Conservation (phyloP, 371 early-diverging fungal species). For the Cladochytrium tenue region DNA sequence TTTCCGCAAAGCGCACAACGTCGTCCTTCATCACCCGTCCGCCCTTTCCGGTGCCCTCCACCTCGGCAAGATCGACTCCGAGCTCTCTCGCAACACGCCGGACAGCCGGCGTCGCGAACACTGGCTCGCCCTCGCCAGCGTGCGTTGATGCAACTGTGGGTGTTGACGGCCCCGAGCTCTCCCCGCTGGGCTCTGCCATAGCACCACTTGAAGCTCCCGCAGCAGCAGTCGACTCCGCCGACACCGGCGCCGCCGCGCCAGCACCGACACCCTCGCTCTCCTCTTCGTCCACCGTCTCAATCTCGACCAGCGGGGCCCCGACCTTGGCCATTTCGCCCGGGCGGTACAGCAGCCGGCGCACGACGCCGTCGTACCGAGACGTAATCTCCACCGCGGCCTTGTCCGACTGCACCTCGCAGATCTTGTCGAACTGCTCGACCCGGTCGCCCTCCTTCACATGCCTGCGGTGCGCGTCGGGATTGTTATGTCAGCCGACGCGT, state of each 20-base stretch:
- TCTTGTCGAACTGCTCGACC: slow-evolving; percentile 90
- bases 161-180: no score
- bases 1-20: slow-evolving; percentile 48
- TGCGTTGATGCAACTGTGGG: no score
- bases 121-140: no score
- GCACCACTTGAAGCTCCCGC: slow-evolving; percentile 23
- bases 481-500: not conserved
- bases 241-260: no score
- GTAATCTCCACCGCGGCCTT: slow-evolving; percentile 98
- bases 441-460: slow-evolving; percentile 87
- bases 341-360: slow-evolving; percentile 77
- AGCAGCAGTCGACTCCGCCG: no score
- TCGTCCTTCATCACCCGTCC: slow-evolving; percentile 92
- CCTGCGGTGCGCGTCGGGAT: slow-evolving; percentile 48
- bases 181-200: not conserved
- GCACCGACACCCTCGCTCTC: no score
- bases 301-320: slow-evolving; percentile 91
- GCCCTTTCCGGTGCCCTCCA: slow-evolving; percentile 81
- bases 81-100: slow-evolving; percentile 83
- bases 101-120: slow-evolving; percentile 85
- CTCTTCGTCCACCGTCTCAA: slow-evolving; percentile 68
- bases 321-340: slow-evolving; percentile 91
- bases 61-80: slow-evolving; percentile 68
- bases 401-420: slow-evolving; percentile 96
- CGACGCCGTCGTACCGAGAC: slow-evolving; percentile 87